Evolutionary conservation across 306 rosid species (phyloP).

Genomic region (Prunus fruticosa): DNA sequence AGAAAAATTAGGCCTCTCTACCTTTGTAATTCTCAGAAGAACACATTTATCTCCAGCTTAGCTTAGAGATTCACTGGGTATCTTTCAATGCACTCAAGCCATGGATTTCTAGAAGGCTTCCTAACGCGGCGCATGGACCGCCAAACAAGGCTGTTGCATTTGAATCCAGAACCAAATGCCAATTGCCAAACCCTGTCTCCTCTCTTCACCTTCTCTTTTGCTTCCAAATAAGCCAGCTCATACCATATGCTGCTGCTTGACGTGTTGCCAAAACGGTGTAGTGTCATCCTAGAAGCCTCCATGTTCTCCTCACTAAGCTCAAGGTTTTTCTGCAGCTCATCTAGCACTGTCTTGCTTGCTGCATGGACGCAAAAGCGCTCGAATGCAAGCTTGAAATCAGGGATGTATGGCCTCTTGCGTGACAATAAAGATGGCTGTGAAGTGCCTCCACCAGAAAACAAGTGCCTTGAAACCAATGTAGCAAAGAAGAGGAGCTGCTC

Average conservation of each 20-base stretch:
- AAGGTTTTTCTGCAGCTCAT: constrained; percentile 83
- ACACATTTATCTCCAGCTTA: neutral
- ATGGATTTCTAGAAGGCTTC: constrained; percentile 66
- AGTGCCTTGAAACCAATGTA: constrained; percentile 67
- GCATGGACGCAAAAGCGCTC: constrained; percentile 95
- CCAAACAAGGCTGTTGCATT: constrained; percentile 93
- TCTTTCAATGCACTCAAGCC: constrained; percentile 74
- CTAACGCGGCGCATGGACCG: constrained; percentile 52
- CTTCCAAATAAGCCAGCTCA: constrained; percentile 88
- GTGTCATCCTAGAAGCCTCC: constrained; percentile 86
- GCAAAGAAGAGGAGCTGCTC: constrained; percentile 87
- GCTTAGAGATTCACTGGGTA: constrained; percentile 43
- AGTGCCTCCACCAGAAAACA: constrained; percentile 38
- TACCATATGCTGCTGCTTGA: constrained; percentile 98
- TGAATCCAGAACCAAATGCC: constrained; percentile 94
- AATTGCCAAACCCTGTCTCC: constrained; percentile 95
- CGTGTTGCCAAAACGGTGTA: constrained; percentile 90
- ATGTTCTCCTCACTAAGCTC: constrained; percentile 77
- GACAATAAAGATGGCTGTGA: constrained; percentile 24
- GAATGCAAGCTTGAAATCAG: constrained; percentile 87
- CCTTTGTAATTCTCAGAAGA: neutral
- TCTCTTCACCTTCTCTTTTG: constrained; percentile 64
- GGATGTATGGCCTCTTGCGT: constrained; percentile 74
- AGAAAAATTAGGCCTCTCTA: neutral
- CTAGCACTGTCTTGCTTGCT: constrained; percentile 70